These are phyloP conservation scores for Fraxinus sp. DNA, from an alignment of 305 asterid genomes.

Conservation along the genomic window DNA sequence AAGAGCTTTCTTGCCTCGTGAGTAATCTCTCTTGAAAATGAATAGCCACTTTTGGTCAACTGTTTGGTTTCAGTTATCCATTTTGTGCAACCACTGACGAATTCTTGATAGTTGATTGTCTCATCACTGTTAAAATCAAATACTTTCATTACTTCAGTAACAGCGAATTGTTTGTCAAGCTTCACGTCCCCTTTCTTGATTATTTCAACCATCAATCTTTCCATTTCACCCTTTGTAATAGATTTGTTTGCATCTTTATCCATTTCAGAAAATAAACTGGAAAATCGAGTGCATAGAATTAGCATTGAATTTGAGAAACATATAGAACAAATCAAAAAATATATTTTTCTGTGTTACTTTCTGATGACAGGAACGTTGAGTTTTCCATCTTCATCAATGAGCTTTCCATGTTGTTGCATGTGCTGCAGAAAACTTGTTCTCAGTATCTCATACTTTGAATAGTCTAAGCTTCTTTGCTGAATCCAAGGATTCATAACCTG, in stretches of 20 bases:
- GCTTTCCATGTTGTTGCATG: slow-evolving; percentile 36
- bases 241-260: slow-evolving; percentile 37
- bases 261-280: slow-evolving; percentile 43
- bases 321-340: not conserved
- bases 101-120: slow-evolving; percentile 42
- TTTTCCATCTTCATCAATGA: slow-evolving; percentile 39
- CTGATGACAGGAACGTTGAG: slow-evolving; percentile 35
- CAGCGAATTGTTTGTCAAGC: slow-evolving; percentile 35
- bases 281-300: not conserved
- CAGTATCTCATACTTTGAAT: slow-evolving; percentile 42
- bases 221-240: slow-evolving; percentile 37
- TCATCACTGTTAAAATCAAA: slow-evolving; percentile 35
- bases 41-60: slow-evolving; percentile 22
- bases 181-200: slow-evolving; percentile 35
- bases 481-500: slow-evolving; percentile 59
- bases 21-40: slow-evolving; percentile 25
- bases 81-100: slow-evolving; percentile 41
- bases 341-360: slow-evolving; percentile 25
- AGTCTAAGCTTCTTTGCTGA: slow-evolving; percentile 52
- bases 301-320: not conserved
- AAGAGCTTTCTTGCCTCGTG: slow-evolving; percentile 41
- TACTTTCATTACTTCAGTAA: slow-evolving; percentile 34
- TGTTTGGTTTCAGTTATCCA: slow-evolving; percentile 41
- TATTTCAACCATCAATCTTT: slow-evolving; percentile 38
- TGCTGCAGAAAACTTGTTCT: slow-evolving; percentile 42